These are phyloP conservation scores for Pseudozyma tsukubaensis DNA, from an alignment of 1,284 basidiomycete genomes.

Conservation along the genomic window DNA sequence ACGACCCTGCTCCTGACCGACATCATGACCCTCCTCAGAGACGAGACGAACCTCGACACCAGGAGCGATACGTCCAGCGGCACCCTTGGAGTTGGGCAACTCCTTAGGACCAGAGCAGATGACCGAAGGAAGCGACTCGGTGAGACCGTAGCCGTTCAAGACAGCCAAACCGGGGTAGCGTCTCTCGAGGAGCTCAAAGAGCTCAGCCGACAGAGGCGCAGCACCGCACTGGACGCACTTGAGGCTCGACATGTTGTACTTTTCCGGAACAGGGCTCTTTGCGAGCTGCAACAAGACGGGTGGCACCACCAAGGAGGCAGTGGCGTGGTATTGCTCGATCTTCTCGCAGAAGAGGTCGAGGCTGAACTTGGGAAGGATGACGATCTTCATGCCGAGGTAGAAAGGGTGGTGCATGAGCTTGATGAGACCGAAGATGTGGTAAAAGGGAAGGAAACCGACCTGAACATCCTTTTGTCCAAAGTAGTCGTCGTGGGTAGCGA, in stretches of 20 bases:
- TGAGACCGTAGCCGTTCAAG: slow-evolving; percentile 78
- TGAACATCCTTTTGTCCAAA: slow-evolving; percentile 48
- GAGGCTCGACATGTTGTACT: slow-evolving; percentile 78
- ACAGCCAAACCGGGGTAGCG: slow-evolving; percentile 70
- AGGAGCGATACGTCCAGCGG: slow-evolving; percentile 78
- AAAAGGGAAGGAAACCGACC: slow-evolving; percentile 63
- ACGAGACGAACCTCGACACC: slow-evolving; percentile 83
- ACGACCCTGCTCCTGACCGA: slow-evolving; percentile 71
- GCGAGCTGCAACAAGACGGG: slow-evolving; percentile 82
- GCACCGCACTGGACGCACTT: slow-evolving; percentile 79
- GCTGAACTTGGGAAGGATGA: slow-evolving; percentile 81
- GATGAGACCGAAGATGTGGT: slow-evolving; percentile 70
- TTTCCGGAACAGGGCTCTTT: slow-evolving; percentile 79
- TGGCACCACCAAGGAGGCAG: slow-evolving; percentile 79
- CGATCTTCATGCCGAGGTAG: slow-evolving; percentile 74
- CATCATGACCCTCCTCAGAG: slow-evolving; percentile 70
- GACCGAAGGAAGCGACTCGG: slow-evolving; percentile 77
- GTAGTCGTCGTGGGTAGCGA: slow-evolving; percentile 42
- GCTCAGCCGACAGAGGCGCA: slow-evolving; percentile 79
- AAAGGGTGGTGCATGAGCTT: slow-evolving; percentile 78
- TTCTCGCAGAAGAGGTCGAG: slow-evolving; percentile 77
- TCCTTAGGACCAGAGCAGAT: slow-evolving; percentile 65
- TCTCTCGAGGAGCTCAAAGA: slow-evolving; percentile 74
- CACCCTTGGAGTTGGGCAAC: slow-evolving; percentile 56
- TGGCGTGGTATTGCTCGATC: slow-evolving; percentile 77